A percentile compares a stretch with the other conserved stretches of the same genome.
phyloP scores from a whole-genome alignment of 2,329 filamentous ascomycete species.

The Daldinia eschscholtzii region DNA sequence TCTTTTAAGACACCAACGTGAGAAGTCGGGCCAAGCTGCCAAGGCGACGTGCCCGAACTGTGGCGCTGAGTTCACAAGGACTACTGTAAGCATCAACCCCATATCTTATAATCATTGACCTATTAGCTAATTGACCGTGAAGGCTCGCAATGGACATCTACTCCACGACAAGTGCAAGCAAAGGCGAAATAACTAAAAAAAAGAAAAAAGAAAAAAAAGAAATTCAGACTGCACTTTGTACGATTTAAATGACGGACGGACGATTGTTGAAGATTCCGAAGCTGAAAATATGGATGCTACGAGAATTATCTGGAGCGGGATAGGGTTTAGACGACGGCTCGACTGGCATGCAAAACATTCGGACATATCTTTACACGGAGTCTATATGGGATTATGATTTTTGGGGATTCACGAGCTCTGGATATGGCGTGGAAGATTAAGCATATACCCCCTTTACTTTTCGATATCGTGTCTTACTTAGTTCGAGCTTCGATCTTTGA shows the following conservation, averaged over 20 bases:
- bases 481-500: conserved; percentile 38
- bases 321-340: conserved; percentile 35
- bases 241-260: conserved; percentile 35
- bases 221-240: conserved; percentile 26
- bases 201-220: conserved; percentile 28
- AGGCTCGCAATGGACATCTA: conserved; percentile 86
- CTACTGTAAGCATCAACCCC: conserved; percentile 59
- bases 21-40: conserved; percentile 90
- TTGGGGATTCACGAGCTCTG: conserved; percentile 33
- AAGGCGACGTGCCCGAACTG: conserved; percentile 93
- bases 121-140: conserved; percentile 49
- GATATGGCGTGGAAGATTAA: conserved; percentile 43
- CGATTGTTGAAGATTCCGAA: conserved; percentile 31
- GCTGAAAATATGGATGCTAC: conserved; percentile 30
- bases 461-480: conserved; percentile 40
- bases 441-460: conserved; percentile 44
- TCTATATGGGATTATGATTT: conserved; percentile 41
- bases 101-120: background rate
- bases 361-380: conserved; percentile 38
- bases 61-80: conserved; percentile 92
- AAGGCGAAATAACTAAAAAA: conserved; percentile 58
- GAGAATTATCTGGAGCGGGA: conserved; percentile 31
- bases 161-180: conserved; percentile 93
- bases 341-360: conserved; percentile 40
- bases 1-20: conserved; percentile 88